phyloP scores from a whole-genome alignment of 345 rosid genomes.

The Aethionema arabicum region DNA sequence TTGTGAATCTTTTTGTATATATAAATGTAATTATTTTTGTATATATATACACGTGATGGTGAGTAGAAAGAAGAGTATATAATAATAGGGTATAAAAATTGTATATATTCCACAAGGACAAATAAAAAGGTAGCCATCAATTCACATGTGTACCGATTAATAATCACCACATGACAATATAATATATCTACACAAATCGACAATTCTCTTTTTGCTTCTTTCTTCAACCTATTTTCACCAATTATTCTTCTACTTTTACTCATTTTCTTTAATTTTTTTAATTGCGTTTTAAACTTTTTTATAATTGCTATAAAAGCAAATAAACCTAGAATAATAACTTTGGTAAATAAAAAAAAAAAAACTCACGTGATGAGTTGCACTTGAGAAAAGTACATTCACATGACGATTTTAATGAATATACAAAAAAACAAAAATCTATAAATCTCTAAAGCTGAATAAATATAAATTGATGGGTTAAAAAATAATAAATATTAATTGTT shows the following conservation, averaged over 20 bases:
- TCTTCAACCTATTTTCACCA: neutral
- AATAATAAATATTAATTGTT: conserved; percentile 10
- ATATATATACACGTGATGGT: neutral
- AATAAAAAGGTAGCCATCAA: conserved; percentile 33
- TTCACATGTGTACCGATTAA: conserved; percentile 37
- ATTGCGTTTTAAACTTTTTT: neutral
- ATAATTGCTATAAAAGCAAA: too few relatives aligned
- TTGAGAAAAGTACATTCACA: conserved; percentile 40
- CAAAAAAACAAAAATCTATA: conserved; percentile 12
- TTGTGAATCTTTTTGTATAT: neutral
- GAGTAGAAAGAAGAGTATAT: conserved; percentile 5
- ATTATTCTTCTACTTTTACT: conserved; percentile 24
- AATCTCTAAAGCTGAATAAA: conserved; percentile 27
- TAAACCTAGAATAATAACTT: neutral
- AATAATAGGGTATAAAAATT: conserved; percentile 13
- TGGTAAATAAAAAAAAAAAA: conserved; percentile 21
- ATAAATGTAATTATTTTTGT: neutral
- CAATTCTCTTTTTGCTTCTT: conserved; percentile 4
- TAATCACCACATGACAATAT: conserved; percentile 31
- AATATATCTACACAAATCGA: conserved; percentile 16
- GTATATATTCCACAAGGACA: conserved; percentile 28
- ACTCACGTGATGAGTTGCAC: conserved; percentile 39
- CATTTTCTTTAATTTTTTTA: conserved; percentile 1
- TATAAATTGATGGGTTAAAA: too few relatives aligned
- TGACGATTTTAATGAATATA: conserved; percentile 22